phyloP scores from a whole-genome alignment of 495 filamentous ascomycete genomes.

The Glarea lozoyensis region DNA sequence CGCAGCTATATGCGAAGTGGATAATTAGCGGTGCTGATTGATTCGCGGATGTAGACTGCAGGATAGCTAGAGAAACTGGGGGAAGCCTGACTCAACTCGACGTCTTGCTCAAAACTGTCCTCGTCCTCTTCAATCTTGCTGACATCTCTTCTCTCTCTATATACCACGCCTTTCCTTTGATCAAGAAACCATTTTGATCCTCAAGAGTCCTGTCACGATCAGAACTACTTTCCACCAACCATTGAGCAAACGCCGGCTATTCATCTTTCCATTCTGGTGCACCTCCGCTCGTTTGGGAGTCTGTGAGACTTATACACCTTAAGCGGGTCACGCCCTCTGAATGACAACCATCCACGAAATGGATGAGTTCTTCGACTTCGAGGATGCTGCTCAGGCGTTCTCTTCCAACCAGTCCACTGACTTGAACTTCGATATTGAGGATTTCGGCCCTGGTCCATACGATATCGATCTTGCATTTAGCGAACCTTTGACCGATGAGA shows the following conservation, averaged over 20 bases:
- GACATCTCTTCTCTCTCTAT: constrained; percentile 1
- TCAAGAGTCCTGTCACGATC: not conserved
- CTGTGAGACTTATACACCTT: not conserved
- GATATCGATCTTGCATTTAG: constrained; percentile 32
- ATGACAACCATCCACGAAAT: constrained; percentile 24
- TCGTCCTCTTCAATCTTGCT: not conserved
- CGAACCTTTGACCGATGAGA: constrained; percentile 18
- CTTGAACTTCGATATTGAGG: constrained; percentile 28
- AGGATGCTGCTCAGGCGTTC: constrained; percentile 36
- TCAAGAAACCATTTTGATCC: not conserved
- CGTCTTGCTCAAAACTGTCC: not conserved
- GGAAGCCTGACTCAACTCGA: not conserved
- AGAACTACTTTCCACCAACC: too few species aligned
- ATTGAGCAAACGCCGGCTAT: too few species aligned
- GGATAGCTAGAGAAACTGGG: too few species aligned
- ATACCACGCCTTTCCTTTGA: constrained; percentile 9
- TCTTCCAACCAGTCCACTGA: constrained; percentile 32
- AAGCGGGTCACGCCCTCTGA: constrained; percentile 14
- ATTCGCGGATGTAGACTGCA: too few species aligned
- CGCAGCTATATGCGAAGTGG: too few species aligned
- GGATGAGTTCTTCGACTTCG: constrained; percentile 46
- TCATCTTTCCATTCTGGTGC: too few species aligned
- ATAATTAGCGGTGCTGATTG: too few species aligned
- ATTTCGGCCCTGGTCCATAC: constrained; percentile 28
- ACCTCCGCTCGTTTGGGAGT: too few species aligned